Percentiles rank a stretch among this genome's conserved stretches.
Evolutionary conservation across 163 green algal genomes (phyloP).

Genomic region (Coccomyxa subellipsoidea): DNA sequence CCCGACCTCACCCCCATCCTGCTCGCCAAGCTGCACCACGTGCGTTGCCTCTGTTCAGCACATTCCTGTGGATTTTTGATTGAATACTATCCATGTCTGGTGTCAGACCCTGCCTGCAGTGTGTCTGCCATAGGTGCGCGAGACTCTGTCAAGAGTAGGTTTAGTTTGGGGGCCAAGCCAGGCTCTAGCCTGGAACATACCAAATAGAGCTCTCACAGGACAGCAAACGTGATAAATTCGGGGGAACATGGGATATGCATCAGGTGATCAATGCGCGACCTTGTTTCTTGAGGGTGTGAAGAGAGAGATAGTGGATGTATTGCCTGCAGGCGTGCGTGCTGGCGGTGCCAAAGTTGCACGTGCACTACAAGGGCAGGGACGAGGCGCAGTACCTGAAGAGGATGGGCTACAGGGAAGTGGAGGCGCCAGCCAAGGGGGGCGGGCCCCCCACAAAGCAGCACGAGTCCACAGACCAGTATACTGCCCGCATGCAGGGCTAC

Average conservation of each 20-base stretch:
- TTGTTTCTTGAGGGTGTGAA: too few species aligned
- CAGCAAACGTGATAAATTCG: too few species aligned
- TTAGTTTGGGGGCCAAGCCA: neutral
- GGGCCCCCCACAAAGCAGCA: neutral
- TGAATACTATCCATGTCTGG: too few species aligned
- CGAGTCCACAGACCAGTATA: slow-evolving; percentile 55
- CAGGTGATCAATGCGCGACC: too few species aligned
- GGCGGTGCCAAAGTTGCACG: slow-evolving; percentile 51
- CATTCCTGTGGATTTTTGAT: too few species aligned
- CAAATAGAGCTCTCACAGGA: neutral
- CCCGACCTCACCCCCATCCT: slow-evolving; percentile 49
- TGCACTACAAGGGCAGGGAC: slow-evolving; percentile 33
- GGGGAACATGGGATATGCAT: too few species aligned
- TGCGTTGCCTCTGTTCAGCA: neutral
- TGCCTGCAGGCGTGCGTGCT: slow-evolving; percentile 46
- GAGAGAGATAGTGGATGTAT: too few species aligned
- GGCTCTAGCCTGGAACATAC: too few species aligned
- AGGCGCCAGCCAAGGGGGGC: neutral
- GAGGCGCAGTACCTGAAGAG: slow-evolving; percentile 40
- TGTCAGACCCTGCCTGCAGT: neutral
- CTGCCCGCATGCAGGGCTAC: slow-evolving; percentile 47
- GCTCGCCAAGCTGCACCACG: slow-evolving; percentile 47
- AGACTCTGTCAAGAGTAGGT: neutral
- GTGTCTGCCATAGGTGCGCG: neutral
- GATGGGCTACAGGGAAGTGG: slow-evolving; percentile 34